These are phyloP conservation scores for Mortierella antarctica DNA, from an alignment of 192 early-diverging fungal genomes.

Conservation along the genomic window DNA sequence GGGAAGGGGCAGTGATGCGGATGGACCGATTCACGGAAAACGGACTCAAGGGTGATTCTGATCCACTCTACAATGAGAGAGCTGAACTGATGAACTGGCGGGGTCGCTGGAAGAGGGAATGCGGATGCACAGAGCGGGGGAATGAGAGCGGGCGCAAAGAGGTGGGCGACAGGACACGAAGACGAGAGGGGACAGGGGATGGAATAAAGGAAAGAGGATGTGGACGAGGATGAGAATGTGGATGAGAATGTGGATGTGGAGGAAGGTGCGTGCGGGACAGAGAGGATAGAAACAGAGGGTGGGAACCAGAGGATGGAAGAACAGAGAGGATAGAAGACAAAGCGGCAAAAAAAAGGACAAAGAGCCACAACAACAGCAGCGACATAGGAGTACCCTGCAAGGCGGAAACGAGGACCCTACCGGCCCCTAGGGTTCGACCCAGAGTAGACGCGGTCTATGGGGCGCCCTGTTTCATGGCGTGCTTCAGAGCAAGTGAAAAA, in stretches of 20 bases:
- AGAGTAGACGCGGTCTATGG: neutral
- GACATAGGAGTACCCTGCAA: neutral
- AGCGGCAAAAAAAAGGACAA: neutral
- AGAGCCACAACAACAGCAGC: neutral
- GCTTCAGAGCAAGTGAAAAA: too few species aligned
- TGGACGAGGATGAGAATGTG: too few species aligned
- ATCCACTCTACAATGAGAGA: too few species aligned
- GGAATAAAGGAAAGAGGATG: neutral
- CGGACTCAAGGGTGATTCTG: neutral
- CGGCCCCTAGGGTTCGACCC: neutral
- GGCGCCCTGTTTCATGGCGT: too few species aligned
- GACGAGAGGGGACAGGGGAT: neutral
- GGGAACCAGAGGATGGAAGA: too few species aligned
- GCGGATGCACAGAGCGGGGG: too few species aligned
- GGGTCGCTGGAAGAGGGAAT: neutral
- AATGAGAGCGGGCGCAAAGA: neutral
- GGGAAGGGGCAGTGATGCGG: neutral
- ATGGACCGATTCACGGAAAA: neutral
- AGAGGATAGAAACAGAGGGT: too few species aligned
- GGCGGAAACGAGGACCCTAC: neutral
- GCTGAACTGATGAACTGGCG: neutral
- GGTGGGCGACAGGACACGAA: neutral
- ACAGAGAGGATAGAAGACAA: neutral
- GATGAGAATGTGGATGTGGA: neutral
- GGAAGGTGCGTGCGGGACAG: neutral